Evolutionary conservation across 768 basidiomycete genomes (phyloP), one percentile per base, ranked within the genome.

Genomic region (Guyanaporus albipodus): DNA sequence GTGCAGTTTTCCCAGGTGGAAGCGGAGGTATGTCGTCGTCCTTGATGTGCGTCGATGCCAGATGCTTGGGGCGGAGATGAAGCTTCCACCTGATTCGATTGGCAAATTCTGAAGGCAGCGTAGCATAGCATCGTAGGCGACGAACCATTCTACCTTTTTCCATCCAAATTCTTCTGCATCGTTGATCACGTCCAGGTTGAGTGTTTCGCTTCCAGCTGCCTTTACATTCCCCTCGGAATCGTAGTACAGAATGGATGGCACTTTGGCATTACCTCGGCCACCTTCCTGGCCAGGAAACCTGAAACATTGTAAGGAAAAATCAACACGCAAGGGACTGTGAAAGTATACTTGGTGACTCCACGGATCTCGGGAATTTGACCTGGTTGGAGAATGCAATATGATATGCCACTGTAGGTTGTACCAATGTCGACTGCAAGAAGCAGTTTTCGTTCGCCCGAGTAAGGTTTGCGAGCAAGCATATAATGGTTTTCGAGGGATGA

Each of bases 171-270:
- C 29, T 11, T 38, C 43, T 2, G 43, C 47, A 6, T 26, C 34
- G 0, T 24, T 9, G 9, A 38, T 18, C 0, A 26, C 29, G 3
- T 34, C 11, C 36, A 10, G 9, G 4, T 3, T 17, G 24, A 46
- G 36, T 4, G 31, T 24, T 8, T 44, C 37, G 4, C 5, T 8
- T 9, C 48, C 47, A 6, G 22, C 21, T 6, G 38, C 48, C 24
- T 18, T 39, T 37, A 49, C 32, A 1, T 39, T 35, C 8, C 48
- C 48, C 0, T 3, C 9, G 6, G 15, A 2, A 8, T 47, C 48
- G 7, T 49, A 49, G 38, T 46, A 49, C 32, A 49, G 12, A 6
- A 49, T 6, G 9, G 48, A 49, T 3, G 48, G 48, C 1, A 47
- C 48, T 46, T 47, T 49, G 44, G 37, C 36, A 26, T 32, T 18